Evolutionary conservation across 345 rosid genomes (phyloP), one percentile per base, ranked within the genome.

Genomic region (Psidium guajava): DNA sequence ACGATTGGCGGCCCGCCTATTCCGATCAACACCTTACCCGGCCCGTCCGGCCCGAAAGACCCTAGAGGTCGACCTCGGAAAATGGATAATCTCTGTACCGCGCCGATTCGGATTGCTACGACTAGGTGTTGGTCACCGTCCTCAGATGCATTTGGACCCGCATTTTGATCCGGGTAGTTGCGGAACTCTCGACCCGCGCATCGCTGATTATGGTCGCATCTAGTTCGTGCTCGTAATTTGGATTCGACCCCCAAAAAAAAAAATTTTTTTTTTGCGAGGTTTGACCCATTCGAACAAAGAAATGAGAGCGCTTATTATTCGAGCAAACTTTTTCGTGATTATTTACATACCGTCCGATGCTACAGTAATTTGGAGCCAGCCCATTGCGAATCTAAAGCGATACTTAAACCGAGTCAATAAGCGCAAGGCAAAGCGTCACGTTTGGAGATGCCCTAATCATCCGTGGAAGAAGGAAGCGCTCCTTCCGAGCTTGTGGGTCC

Each of bases 21-120:
- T 61, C 42, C 10, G 42, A 64, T 18, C 75, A 2, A 7, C 54
- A 16, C 75, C 75, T 15, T 28, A 3, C 22, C 22, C 22, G 4
- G 75, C 42, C 75, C 75, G 42, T 61, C 75, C 4, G 27, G 42
- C 42, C 11, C 75, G 11, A 9, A 61, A 14, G 10, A 6, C 42
- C 36, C 2, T 27, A 32, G 16, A 14, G 10, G 40, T 20, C 40
- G 36, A 16, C 40, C 73, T 27, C 40, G 10, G 11, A 28, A 28
- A 61, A 36, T 36, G 36, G 36, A 36, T 1, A 11, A 16, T 28
- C 0, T n/a, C 28, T 0, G 0, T 28, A 8, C 3, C 0, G 0
- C 0, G 2, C 3, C 22, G 2, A 8, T 28, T 14, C 3, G 11
- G 21, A 28, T 3, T 3, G 16, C 16, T 28, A 5, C 22, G 8